Conservation (phyloP, 208 protist genomes). For the Phytomonas serpens region DNA sequence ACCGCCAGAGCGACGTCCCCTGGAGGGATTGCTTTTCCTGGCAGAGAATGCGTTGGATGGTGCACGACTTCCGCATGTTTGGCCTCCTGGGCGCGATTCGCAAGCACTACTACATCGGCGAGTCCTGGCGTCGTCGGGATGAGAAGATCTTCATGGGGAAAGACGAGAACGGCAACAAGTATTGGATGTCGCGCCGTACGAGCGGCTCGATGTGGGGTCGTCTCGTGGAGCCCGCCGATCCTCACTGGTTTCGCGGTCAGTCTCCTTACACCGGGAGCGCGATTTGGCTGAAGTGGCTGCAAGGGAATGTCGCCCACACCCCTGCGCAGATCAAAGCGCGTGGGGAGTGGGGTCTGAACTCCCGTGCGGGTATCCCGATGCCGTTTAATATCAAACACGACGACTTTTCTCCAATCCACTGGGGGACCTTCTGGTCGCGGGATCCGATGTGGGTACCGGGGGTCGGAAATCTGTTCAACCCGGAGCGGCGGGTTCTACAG, state of each 20-base stretch:
- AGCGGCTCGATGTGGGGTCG: conserved; percentile 42
- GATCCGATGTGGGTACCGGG: conserved; percentile 81
- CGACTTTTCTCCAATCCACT: conserved; percentile 61
- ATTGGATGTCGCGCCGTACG: conserved; percentile 60
- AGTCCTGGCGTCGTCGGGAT: conserved; percentile 81
- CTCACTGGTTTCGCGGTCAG: conserved; percentile 85
- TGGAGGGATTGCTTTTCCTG: conserved; percentile 60
- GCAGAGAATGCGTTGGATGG: conserved; percentile 70
- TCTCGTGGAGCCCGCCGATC: conserved; percentile 72
- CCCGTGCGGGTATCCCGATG: conserved; percentile 61
- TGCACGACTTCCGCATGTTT: conserved; percentile 90
- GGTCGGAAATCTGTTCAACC: conserved; percentile 65
- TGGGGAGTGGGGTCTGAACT: conserved; percentile 85
- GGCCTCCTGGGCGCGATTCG: conserved; percentile 65
- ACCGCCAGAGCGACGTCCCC: conserved; percentile 75
- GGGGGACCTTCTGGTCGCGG: conserved; percentile 49
- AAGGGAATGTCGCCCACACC: conserved; percentile 72
- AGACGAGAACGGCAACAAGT: conserved; percentile 90
- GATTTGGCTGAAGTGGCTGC: conserved; percentile 83
- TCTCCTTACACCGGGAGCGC: conserved; percentile 47
- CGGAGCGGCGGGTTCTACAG: conserved; percentile 60
- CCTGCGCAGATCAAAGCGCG: conserved; percentile 80
- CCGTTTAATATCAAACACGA: conserved; percentile 86
- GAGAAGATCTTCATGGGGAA: conserved; percentile 91
- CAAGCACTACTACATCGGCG: conserved; percentile 81